Evolutionary conservation across 2,329 filamentous ascomycete species (phyloP).

Genomic region (Emergomyces pasteurianus): DNA sequence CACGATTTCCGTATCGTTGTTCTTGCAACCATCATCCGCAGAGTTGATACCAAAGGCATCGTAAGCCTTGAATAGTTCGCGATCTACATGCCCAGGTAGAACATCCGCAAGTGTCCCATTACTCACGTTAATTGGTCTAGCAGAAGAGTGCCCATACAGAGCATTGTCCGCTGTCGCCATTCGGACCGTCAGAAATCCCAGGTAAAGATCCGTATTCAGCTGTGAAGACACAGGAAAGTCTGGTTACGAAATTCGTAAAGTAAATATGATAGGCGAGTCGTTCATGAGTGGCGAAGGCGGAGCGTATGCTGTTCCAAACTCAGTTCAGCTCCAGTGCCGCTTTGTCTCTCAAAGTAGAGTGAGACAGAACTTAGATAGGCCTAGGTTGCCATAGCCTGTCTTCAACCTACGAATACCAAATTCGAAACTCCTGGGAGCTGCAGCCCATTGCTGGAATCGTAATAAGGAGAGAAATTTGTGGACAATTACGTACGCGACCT

Average conservation of each 20-base stretch:
- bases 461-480: conserved; percentile 9
- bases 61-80: conserved; percentile 6
- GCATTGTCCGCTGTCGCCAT: conserved; percentile 6
- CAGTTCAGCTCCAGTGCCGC: not conserved
- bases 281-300: not conserved
- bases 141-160: conserved; percentile 9
- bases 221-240: not conserved
- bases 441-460: conserved; percentile 4
- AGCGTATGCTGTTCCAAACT: not conserved
- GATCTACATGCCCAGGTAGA: conserved; percentile 6
- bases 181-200: not conserved
- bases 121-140: conserved; percentile 2
- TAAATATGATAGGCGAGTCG: conserved; percentile 8
- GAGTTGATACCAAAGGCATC: conserved; percentile 1
- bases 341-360: conserved; percentile 5
- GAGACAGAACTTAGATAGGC: conserved; percentile 5
- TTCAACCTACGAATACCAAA: conserved; percentile 7
- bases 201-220: not conserved
- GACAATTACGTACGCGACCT: conserved; percentile 7
- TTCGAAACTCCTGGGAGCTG: conserved; percentile 5
- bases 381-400: conserved; percentile 1
- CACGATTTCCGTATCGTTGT: conserved; percentile 3
- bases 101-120: conserved; percentile 3
- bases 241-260: not conserved
- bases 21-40: not conserved